Evolutionary conservation across 441 rosid species (phyloP), one percentile per base, ranked within the genome.

Genomic region (Eutrema salsugineum): DNA sequence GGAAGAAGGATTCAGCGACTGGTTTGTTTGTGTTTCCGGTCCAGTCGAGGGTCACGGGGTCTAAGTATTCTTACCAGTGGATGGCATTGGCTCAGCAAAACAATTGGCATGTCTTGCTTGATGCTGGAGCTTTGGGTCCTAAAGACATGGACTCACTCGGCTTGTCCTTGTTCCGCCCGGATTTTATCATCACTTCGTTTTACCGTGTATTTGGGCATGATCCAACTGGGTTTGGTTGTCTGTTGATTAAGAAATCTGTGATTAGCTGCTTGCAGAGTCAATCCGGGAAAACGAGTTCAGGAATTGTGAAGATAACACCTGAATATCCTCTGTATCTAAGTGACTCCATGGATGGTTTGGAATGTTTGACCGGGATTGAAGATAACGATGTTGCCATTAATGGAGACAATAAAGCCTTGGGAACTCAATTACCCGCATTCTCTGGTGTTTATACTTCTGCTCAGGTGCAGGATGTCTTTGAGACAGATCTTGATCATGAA

Each of bases 141-240:
- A 88, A 88, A 80, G 93, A 88, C 67, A 88, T 88, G 93, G 93
- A 88, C 78, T 88, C 93, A 0, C 87, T 88, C 6, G 93, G 93
- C 1, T 76, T 88, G 68, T 88, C 93, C 24, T 76, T 88, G 66
- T 88, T 88, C 68, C 83, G 93, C 0, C 90, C 90, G 4, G 90
- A 88, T 64, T 88, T 88, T 65, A 86, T 88, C 57, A 83, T 88
- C 68, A 88, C 93, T 12, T 88, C 93, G 2, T 88, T 88, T 78
- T 88, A 86, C 47, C 82, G 87, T 57, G 83, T 88, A 15, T 88
- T 88, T 66, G 93, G 93, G 48, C 73, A 70, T 76, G 93, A 88
- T 71, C 93, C 93, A 5, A 83, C 90, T 30, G 93, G 93, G 16
- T 88, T 88, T 77, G 93, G 93, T 5, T 88, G 93, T 77, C 84